Evolutionary conservation across 371 early-diverging fungal genomes (phyloP).

Genomic region (Parasitella parasitica): DNA sequence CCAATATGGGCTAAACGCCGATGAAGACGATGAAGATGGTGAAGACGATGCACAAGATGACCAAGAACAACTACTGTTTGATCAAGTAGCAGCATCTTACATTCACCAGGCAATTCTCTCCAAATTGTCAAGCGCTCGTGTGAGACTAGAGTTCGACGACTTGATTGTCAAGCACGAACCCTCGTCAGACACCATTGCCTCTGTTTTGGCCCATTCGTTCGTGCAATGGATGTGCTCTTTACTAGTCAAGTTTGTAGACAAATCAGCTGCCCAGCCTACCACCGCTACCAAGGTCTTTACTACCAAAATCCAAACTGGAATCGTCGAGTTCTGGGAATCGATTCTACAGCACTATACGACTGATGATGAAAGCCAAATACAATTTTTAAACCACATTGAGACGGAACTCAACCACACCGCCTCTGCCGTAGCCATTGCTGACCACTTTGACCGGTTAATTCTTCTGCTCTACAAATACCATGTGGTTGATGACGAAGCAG

Average conservation of each 20-base stretch:
- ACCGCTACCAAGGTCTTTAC: slow-evolving; percentile 12
- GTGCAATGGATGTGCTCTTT: slow-evolving; percentile 34
- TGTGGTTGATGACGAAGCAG: slow-evolving; percentile 43
- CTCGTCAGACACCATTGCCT: slow-evolving; percentile 32
- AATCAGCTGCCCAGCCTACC: not conserved
- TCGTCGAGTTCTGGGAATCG: slow-evolving; percentile 43
- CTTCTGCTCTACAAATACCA: slow-evolving; percentile 44
- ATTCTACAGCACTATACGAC: slow-evolving; percentile 34
- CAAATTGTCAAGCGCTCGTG: slow-evolving; percentile 55
- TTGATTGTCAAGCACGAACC: slow-evolving; percentile 60
- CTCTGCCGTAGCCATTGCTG: slow-evolving; percentile 1
- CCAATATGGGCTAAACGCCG: no score
- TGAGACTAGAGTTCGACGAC: slow-evolving; percentile 58
- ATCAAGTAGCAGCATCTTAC: slow-evolving; percentile 49
- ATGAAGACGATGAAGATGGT: slow-evolving; percentile 3
- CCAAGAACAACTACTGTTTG: slow-evolving; percentile 33
- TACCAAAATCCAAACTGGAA: slow-evolving; percentile 28
- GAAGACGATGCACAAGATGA: slow-evolving; percentile 27
- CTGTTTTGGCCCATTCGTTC: slow-evolving; percentile 42
- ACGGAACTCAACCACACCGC: not conserved
- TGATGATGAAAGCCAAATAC: slow-evolving; percentile 28
- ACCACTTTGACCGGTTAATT: slow-evolving; percentile 39
- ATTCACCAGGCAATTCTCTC: slow-evolving; percentile 56
- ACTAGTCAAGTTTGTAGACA: not conserved
- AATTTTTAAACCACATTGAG: slow-evolving; percentile 36